A percentile compares a stretch with the other conserved stretches of the same genome.
Evolutionary conservation across 148 eudicot genomes (phyloP).

Genomic region (Persicaria tinctoria): DNA sequence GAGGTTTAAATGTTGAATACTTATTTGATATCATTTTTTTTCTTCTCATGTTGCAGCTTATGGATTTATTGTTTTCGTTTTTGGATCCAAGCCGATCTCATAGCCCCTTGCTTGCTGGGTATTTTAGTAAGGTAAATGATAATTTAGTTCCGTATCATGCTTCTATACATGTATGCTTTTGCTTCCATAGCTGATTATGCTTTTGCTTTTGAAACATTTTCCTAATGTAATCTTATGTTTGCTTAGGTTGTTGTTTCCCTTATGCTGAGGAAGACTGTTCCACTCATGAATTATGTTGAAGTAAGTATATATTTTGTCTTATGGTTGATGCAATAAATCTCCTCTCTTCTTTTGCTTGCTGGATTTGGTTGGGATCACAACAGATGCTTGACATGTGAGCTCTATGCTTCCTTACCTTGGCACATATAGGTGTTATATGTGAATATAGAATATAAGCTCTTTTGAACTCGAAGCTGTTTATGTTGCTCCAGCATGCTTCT

Average conservation of each 20-base stretch:
- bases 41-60: slow-evolving; percentile 45
- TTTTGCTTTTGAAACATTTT: not conserved
- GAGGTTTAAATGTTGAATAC: not conserved
- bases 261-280: slow-evolving; percentile 83
- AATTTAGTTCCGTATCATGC: not conserved
- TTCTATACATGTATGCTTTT: not conserved
- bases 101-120: slow-evolving; percentile 87
- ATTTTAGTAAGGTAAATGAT: slow-evolving; percentile 76
- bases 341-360: not conserved
- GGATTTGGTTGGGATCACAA: not conserved
- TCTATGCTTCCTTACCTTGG: slow-evolving; percentile 1
- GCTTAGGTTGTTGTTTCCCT: slow-evolving; percentile 87
- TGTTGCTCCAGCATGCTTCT: not conserved
- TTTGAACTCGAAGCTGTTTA: not conserved
- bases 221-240: slow-evolving; percentile 7
- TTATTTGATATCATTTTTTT: not conserved
- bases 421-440: not conserved
- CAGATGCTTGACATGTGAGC: not conserved
- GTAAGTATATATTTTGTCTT: slow-evolving; percentile 32
- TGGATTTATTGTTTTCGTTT: slow-evolving; percentile 88
- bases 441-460: not conserved
- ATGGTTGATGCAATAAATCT: not conserved
- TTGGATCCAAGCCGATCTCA: slow-evolving; percentile 83
- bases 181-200: slow-evolving; percentile 11
- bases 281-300: slow-evolving; percentile 93